These are phyloP conservation scores for Termitomyces sp. DNA, from an alignment of 1,284 basidiomycete genomes.

Conservation along the genomic window DNA sequence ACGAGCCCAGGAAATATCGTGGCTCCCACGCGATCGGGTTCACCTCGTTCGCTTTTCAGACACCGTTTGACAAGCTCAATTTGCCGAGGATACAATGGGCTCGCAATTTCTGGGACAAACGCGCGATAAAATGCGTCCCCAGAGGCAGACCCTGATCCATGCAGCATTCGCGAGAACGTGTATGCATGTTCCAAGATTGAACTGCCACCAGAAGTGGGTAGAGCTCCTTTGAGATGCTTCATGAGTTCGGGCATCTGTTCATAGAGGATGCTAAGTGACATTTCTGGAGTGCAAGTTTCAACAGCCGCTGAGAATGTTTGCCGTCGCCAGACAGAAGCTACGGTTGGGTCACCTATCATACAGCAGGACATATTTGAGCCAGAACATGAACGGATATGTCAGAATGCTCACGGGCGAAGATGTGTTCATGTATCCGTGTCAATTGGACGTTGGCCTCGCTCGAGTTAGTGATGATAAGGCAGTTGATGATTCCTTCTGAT, in stretches of 20 bases:
- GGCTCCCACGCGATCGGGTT: conserved; percentile 67
- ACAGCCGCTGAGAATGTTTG: conserved; percentile 82
- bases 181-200: conserved; percentile 66
- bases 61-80: conserved; percentile 78
- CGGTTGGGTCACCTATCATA: conserved; percentile 64
- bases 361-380: neutral
- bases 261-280: conserved; percentile 56
- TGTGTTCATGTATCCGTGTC: conserved; percentile 76
- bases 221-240: conserved; percentile 39
- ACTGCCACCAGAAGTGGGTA: conserved; percentile 37
- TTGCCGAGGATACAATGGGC: conserved; percentile 58
- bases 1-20: conserved; percentile 82
- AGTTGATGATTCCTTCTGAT: conserved; percentile 75
- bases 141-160: conserved; percentile 56
- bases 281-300: conserved; percentile 63
- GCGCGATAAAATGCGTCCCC: conserved; percentile 77
- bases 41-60: conserved; percentile 63
- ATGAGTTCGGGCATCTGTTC: conserved; percentile 64
- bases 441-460: conserved; percentile 75
- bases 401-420: conserved; percentile 62
- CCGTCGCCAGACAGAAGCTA: conserved; percentile 78
- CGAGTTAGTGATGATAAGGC: conserved; percentile 72
- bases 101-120: conserved; percentile 75
- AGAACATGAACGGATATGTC: neutral
- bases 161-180: conserved; percentile 76